Base-by-base conservation (phyloP, 106 monocot species). In the Acorus calamus region DNA sequence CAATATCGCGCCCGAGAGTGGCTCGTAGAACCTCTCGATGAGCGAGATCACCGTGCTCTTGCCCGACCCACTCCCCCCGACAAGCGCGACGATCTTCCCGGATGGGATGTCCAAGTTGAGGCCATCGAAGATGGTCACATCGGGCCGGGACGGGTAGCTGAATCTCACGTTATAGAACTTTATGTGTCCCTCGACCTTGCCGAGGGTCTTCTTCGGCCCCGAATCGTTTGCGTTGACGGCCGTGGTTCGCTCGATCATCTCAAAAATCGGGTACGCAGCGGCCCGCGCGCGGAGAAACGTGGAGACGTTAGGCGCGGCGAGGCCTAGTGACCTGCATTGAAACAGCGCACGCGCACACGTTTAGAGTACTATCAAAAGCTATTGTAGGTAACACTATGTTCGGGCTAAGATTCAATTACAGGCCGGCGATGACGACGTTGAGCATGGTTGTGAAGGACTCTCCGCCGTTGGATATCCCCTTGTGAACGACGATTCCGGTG, bases 391-490 rank as follows among this genome's bases (percentile, higher is more conserved):
- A 28, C 28, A 28, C 28, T 28, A 28, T 28, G 28, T 28, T 28
- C 28, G 28, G 28, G 28, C 1, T 28, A 28, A 1, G 1, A 28
- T 28, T 28, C 28, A 28, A 28, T 88, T 71, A 99, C 98, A 99
- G 72, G 55, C 98, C 98, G 8, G 92, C 50, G 56, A 99, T 88
- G 75, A 99, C 92, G 14, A 99, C 98, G 73, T 99, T 99, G 60
- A 99, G 92, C 88, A 99, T 99, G 8, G 98, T 99, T 28, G 98
- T 99, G 74, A 99, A 99, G 6, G 92, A 88, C 47, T 92, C 88
- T 47, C 98, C 98, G 0, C 98, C 98, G 61, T 92, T 99, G 4
- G 98, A 56, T 48, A 99, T 88, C 4, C 57, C 58, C 77, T 84
- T 88, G 74, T 92, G 92, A 46, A 92, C 88, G 12, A 88, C 61